Percentiles rank a stretch among this genome's conserved stretches.
phyloP scores from a whole-genome alignment of 2,329 filamentous ascomycete genomes.

The Thermothelomyces thermophilus region DNA sequence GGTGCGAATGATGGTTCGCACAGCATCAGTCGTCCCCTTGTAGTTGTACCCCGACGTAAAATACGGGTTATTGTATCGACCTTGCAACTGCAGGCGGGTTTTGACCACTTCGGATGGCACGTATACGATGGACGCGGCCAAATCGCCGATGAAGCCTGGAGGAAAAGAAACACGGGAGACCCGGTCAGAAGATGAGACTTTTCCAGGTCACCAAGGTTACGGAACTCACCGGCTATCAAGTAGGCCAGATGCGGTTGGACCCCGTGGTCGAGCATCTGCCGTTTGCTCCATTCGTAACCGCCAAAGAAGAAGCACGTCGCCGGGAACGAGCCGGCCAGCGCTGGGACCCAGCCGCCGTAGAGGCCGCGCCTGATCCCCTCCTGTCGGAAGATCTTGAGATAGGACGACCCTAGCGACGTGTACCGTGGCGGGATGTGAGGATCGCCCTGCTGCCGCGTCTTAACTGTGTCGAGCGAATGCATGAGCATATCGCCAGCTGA shows the following conservation, averaged over 20 bases:
- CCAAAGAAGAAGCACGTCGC: constrained; percentile 95
- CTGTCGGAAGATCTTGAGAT: constrained; percentile 86
- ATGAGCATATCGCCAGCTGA: constrained; percentile 95
- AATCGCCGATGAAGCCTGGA: constrained; percentile 91
- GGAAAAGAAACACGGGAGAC: no score
- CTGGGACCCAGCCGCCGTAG: constrained; percentile 90
- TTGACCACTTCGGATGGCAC: constrained; percentile 97
- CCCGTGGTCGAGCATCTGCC: constrained; percentile 76
- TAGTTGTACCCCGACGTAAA: constrained; percentile 97
- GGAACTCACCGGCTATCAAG: constrained; percentile 63
- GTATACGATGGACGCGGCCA: constrained; percentile 87
- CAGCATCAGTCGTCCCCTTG: constrained; percentile 74
- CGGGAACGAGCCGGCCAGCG: constrained; percentile 84
- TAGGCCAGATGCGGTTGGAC: constrained; percentile 80
- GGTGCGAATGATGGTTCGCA: constrained; percentile 71
- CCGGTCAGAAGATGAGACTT: no score
- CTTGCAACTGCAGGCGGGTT: constrained; percentile 92
- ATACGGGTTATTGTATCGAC: constrained; percentile 88
- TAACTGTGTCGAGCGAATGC: constrained; percentile 98
- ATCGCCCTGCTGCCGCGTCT: constrained; percentile 95
- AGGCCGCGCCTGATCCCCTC: constrained; percentile 81
- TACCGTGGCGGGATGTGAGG: constrained; percentile 91
- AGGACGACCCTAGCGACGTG: constrained; percentile 80
- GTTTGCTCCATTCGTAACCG: constrained; percentile 91
- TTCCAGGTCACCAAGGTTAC: neutral